Percentiles rank a stretch among this genome's conserved stretches.
These are phyloP conservation scores for Trichoderma sp. DNA, from an alignment of 2,329 filamentous ascomycete species.

Conservation along the genomic window DNA sequence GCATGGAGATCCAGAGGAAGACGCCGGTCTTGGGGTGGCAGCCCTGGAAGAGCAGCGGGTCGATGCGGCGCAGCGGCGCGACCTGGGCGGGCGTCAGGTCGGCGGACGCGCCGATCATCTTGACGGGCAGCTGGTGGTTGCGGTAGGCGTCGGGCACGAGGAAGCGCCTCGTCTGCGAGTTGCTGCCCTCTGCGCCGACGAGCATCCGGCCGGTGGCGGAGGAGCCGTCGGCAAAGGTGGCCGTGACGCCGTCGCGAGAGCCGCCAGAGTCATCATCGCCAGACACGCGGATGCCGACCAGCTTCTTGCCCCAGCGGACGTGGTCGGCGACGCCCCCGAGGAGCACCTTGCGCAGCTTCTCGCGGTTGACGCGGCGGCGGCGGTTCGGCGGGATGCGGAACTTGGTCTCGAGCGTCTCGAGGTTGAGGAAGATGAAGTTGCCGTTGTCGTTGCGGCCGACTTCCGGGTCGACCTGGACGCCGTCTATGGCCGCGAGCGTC, in stretches of 20 bases:
- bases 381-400: conserved; percentile 45
- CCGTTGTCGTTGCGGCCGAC: conserved; percentile 45
- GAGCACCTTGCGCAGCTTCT: conserved; percentile 41
- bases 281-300: conserved; percentile 35
- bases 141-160: conserved; percentile 40
- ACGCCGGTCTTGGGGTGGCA: conserved; percentile 53
- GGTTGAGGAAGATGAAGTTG: conserved; percentile 47
- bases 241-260: conserved; percentile 30
- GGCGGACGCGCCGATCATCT: conserved; percentile 44
- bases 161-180: conserved; percentile 42
- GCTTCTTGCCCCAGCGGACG: conserved; percentile 40
- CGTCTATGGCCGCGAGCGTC: conserved; percentile 34
- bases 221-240: conserved; percentile 41
- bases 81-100: conserved; percentile 44
- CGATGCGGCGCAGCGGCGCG: conserved; percentile 49
- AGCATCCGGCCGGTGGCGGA: conserved; percentile 40
- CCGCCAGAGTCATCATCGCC: not conserved
- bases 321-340: conserved; percentile 36
- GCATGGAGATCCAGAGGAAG: conserved; percentile 54
- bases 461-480: conserved; percentile 40
- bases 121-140: conserved; percentile 43
- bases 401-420: conserved; percentile 42
- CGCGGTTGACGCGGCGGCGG: conserved; percentile 43
- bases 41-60: conserved; percentile 58
- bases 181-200: conserved; percentile 47